These are phyloP conservation scores for Stagonosporopsis vannaccii DNA, from an alignment of 2,329 filamentous ascomycete species.

Conservation along the genomic window DNA sequence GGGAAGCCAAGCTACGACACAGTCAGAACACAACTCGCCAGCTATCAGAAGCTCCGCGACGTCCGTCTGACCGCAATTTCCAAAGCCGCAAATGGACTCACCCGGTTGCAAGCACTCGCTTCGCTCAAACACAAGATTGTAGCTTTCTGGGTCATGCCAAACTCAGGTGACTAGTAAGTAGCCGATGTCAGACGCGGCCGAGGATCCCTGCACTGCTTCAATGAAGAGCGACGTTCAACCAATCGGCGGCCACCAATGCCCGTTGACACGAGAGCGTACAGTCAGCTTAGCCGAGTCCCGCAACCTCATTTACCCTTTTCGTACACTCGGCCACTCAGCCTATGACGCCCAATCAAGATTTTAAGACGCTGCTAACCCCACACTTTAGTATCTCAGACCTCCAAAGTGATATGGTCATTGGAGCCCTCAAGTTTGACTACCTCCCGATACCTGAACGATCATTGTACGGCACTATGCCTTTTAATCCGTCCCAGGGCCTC, in stretches of 20 bases:
- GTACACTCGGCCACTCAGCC: neutral
- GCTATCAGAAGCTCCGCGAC: conserved; percentile 21
- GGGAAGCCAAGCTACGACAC: conserved; percentile 17
- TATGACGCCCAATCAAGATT: neutral
- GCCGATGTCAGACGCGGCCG: neutral
- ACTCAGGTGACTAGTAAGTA: conserved; percentile 21
- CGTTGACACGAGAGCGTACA: neutral
- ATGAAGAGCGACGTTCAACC: neutral
- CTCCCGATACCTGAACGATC: conserved; percentile 18
- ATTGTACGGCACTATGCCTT: conserved; percentile 22
- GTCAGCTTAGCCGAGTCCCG: conserved; percentile 6
- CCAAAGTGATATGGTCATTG: conserved; percentile 17
- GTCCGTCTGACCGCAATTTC: conserved; percentile 7
- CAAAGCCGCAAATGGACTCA: conserved; percentile 14
- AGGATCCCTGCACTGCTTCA: neutral
- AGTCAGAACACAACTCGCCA: conserved; percentile 13
- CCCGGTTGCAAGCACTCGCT: conserved; percentile 19
- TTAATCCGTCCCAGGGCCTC: conserved; percentile 24
- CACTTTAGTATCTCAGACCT: conserved; percentile 9
- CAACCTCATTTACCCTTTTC: neutral
- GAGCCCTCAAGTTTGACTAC: conserved; percentile 22
- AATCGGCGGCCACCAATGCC: neutral
- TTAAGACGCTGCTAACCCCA: neutral
- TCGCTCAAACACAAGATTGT: conserved; percentile 20
- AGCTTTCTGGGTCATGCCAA: conserved; percentile 19